A percentile compares a stretch with the other conserved stretches of the same genome.
These are phyloP conservation scores for Sclerotinia glacialis DNA, from an alignment of 2,329 filamentous ascomycete species.

Conservation along the genomic window DNA sequence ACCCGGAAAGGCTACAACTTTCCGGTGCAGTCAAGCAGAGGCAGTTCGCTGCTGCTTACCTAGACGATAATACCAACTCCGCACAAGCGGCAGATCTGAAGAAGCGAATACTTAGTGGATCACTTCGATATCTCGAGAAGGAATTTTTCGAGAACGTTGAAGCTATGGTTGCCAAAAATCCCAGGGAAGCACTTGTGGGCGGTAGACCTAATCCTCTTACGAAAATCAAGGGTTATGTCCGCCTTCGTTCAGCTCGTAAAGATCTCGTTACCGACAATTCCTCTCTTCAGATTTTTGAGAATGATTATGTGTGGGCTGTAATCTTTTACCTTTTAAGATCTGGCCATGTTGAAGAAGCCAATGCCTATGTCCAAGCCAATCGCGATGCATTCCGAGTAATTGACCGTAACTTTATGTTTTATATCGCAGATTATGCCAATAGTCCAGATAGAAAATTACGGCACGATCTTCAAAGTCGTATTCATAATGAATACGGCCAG, in stretches of 20 bases:
- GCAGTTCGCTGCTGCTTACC: slow-evolving; percentile 71
- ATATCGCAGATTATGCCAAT: slow-evolving; percentile 80
- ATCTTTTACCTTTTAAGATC: slow-evolving; percentile 88
- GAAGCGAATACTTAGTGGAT: slow-evolving; percentile 76
- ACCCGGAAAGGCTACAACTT: slow-evolving; percentile 56
- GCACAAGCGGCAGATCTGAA: slow-evolving; percentile 63
- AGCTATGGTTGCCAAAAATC: slow-evolving; percentile 73
- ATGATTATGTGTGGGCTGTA: slow-evolving; percentile 89
- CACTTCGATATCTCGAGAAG: slow-evolving; percentile 75
- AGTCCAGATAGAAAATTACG: slow-evolving; percentile 74
- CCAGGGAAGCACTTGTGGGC: slow-evolving; percentile 83
- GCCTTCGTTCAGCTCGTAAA: slow-evolving; percentile 74
- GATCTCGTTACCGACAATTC: slow-evolving; percentile 80
- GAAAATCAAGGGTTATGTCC: slow-evolving; percentile 90
- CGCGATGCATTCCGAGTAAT: slow-evolving; percentile 80
- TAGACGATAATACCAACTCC: slow-evolving; percentile 70
- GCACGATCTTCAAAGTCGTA: slow-evolving; percentile 77
- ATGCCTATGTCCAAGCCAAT: slow-evolving; percentile 79
- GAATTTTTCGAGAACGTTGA: slow-evolving; percentile 79
- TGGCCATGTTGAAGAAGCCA: slow-evolving; percentile 80
- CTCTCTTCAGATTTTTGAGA: slow-evolving; percentile 73
- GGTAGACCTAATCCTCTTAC: slow-evolving; percentile 84
- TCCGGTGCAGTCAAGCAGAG: slow-evolving; percentile 69
- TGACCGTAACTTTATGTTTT: slow-evolving; percentile 84
- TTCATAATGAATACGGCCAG: slow-evolving; percentile 86